Percentiles rank a stretch among this genome's conserved stretches.
phyloP scores from a whole-genome alignment of 148 eudicot species.

The Chenopodium berlandieri region DNA sequence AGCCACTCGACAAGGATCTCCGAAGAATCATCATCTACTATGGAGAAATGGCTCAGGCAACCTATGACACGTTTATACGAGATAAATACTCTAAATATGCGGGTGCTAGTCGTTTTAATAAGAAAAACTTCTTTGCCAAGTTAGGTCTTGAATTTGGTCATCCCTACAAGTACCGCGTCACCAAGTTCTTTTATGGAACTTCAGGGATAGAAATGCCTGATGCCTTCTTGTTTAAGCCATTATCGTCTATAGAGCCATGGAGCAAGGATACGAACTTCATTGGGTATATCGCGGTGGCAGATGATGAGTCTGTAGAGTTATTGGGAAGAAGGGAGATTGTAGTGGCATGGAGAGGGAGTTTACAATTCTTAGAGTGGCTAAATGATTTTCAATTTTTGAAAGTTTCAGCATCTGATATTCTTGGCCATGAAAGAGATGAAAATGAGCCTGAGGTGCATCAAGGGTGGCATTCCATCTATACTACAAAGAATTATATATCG shows the following conservation, averaged over 20 bases:
- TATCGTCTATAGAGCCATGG: constrained; percentile 38
- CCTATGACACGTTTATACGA: constrained; percentile 59
- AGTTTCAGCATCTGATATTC: constrained; percentile 37
- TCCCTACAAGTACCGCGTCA: constrained; percentile 32
- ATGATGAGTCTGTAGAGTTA: constrained; percentile 38
- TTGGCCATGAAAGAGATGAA: constrained; percentile 23
- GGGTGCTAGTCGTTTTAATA: constrained; percentile 45
- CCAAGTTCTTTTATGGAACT: constrained; percentile 49
- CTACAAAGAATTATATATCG: constrained; percentile 37
- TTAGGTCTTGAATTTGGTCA: constrained; percentile 31
- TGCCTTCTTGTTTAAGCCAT: constrained; percentile 40
- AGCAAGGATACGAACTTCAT: constrained; percentile 58
- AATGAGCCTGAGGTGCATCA: constrained; percentile 29
- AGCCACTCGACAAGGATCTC: constrained; percentile 66
- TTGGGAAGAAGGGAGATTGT: constrained; percentile 71
- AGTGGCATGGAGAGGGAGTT: constrained; percentile 72
- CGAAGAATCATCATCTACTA: constrained; percentile 65
- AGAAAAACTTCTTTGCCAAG: constrained; percentile 36
- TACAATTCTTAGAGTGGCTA: constrained; percentile 52
- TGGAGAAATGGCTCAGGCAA: constrained; percentile 78
- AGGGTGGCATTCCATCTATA: constrained; percentile 52
- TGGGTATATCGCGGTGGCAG: constrained; percentile 66
- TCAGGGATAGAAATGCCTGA: constrained; percentile 37
- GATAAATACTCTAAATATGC: constrained; percentile 56
- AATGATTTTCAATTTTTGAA: constrained; percentile 42